Percentiles rank a stretch among this genome's conserved stretches.
Evolutionary conservation across 768 basidiomycete species (phyloP).

Genomic region (Pisolithus sp.): DNA sequence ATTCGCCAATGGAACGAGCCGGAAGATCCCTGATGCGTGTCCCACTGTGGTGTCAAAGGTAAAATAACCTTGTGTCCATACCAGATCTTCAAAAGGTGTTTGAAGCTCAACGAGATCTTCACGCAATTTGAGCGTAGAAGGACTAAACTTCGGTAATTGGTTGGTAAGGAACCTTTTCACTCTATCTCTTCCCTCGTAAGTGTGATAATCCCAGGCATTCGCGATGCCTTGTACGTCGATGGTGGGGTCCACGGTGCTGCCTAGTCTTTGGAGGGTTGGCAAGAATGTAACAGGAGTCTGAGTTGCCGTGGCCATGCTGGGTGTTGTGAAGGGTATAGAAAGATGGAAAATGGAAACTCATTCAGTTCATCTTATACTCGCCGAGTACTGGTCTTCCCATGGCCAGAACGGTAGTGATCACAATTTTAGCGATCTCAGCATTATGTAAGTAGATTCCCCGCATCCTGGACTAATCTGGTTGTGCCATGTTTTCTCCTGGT

Average conservation of each 20-base stretch:
- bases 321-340: too few relatives aligned
- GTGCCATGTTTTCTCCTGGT: too few relatives aligned
- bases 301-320: too few relatives aligned
- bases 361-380: too few relatives aligned
- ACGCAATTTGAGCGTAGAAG: constrained; percentile 17
- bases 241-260: neutral
- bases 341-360: too few relatives aligned
- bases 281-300: neutral
- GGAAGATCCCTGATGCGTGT: constrained; percentile 39
- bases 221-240: neutral
- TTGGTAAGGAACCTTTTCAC: constrained; percentile 30
- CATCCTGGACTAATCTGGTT: too few relatives aligned
- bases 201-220: constrained; percentile 38
- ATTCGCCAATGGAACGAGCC: constrained; percentile 42
- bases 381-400: too few relatives aligned
- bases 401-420: too few relatives aligned
- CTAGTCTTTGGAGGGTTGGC: neutral
- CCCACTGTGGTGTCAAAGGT: constrained; percentile 42
- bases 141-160: constrained; percentile 18
- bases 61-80: constrained; percentile 48
- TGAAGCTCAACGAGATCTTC: constrained; percentile 20
- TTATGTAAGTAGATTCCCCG: too few relatives aligned
- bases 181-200: constrained; percentile 29
- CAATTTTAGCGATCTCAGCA: too few relatives aligned
- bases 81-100: constrained; percentile 42